Evolutionary conservation across 2,329 filamentous ascomycete species (phyloP), one percentile per base, ranked within the genome.

Genomic region (Ascochyta fabae): DNA sequence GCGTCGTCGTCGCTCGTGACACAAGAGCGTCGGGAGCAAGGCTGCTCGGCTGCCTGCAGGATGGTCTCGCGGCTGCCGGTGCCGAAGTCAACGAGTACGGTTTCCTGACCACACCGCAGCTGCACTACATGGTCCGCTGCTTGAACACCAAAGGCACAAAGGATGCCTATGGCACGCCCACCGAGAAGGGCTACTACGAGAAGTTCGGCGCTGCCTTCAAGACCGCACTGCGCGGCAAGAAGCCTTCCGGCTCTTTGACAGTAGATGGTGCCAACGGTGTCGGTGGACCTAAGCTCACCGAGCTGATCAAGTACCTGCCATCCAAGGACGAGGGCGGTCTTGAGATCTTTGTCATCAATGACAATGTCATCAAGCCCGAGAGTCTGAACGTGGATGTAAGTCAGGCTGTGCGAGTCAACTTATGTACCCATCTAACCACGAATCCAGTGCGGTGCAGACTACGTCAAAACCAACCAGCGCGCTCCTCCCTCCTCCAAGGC

Each of bases 191-290:
- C 33, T 99, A 99, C 80, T 98, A 98, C 77, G 86, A 95, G 79
- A 99, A 99, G 82, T 85, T 97, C 49, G 85, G 86, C 36, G 83
- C 86, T 56, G 93, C 95, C 22, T 97, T 97, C 79, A 89, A 89
- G 73, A 87, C 86, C 60, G 90, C 94, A 51, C 88, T 97, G 78
- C 86, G 87, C 65, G 87, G 87, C 67, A 93, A 88, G 75, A 82
- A 71, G 58, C 67, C 92, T 38, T 81, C 85, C 47, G 92, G 92
- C 6, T 78, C 84, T 53, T 80, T 99, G 61, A 91, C 87, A 6
- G 92, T 99, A 13, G 95, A 99, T 77, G 96, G 94, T 75, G 95
- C 95, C 69, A 99, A 99, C 71, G 95, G 95, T 68, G 92, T 99
- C 56, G 95, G 95, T 66, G 95, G 92, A 3, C 93, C 94, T 36